Conservation (phyloP, 2,329 filamentous ascomycete genomes). For the Stromatinia cepivora region DNA sequence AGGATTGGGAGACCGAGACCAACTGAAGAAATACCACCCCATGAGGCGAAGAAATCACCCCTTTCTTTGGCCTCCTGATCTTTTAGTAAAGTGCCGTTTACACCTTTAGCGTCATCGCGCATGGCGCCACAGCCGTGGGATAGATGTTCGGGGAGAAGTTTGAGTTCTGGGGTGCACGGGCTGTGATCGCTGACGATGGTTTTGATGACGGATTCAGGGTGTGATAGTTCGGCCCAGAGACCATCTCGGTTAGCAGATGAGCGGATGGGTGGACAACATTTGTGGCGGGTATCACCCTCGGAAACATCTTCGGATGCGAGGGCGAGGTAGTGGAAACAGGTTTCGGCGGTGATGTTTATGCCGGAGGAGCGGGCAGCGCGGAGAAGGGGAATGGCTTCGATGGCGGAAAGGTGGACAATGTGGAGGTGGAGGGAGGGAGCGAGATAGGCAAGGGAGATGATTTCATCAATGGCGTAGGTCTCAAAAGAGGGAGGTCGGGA, state of each 20-base stretch:
- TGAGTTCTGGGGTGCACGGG: conserved; percentile 92
- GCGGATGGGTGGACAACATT: conserved; percentile 73
- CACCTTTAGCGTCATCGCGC: conserved; percentile 30
- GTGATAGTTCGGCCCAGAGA: conserved; percentile 78
- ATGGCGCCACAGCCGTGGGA: conserved; percentile 40
- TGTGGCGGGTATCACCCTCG: conserved; percentile 70
- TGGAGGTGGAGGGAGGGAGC: conserved; percentile 84
- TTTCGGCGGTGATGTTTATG: conserved; percentile 73
- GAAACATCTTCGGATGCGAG: conserved; percentile 66
- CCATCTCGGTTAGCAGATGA: conserved; percentile 58
- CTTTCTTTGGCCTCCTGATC: conserved; percentile 46
- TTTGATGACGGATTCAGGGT: conserved; percentile 74
- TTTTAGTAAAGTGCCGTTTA: conserved; percentile 32
- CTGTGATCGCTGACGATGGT: conserved; percentile 96
- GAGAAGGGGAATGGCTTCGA: conserved; percentile 67
- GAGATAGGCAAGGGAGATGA: conserved; percentile 75
- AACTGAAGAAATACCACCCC: conserved; percentile 94
- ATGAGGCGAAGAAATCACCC: conserved; percentile 93
- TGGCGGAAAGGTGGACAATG: conserved; percentile 73
- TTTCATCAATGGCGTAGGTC: conserved; percentile 84
- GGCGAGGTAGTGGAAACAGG: conserved; percentile 73
- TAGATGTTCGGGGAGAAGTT: conserved; percentile 74
- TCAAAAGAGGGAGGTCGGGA: conserved; percentile 89
- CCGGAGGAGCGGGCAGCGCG: conserved; percentile 61
- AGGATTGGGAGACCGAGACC: conserved; percentile 90